Evolutionary conservation across 257 asterid species (phyloP), one percentile per base, ranked within the genome.

Genomic region (Knoxia roxburghii): DNA sequence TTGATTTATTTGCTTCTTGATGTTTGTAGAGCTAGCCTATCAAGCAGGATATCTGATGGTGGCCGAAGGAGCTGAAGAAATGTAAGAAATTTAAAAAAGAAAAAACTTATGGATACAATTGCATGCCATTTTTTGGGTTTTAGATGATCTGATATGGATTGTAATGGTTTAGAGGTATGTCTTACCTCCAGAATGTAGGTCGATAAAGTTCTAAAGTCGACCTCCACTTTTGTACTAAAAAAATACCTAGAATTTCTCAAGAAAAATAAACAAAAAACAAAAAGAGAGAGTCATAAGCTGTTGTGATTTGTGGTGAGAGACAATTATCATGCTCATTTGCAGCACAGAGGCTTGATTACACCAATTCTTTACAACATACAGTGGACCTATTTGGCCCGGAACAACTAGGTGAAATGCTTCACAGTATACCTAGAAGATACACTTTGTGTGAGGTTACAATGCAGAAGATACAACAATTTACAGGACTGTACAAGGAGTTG

Each of bases 11-110:
- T 27, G 50, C 37, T 70, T 72, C 27, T 68, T 72, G 62, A 43
- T 7, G 11, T 33, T 78, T 75, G 74, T 50, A 79, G 73, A 65
- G 68, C 73, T 75, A 83, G 87, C 73, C 54, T 79, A 78, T 80
- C 89, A 70, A 75, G 76, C 48, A 78, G 84, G 70, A 78, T 79
- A 48, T 78, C 84, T n/a, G 78, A 65, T 53, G 83, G 80, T 67
- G 84, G 91, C 54, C 78, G 76, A 62, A 83, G 74, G 69, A 84
- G 74, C 82, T 79, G 91, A 75, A 76, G 87, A 52, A 86, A 82
- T 58, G 99, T 94, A 33, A 12, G n/a, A n/a, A n/a, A n/a, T n/a
- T n/a, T n/a, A n/a, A 27, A n/a, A n/a, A n/a, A n/a, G n/a, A n/a
- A n/a, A n/a, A n/a, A n/a, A n/a, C 55, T 49, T 15, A 27, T 23